Conservation (phyloP, 306 rosid genomes). For the Lathyrus oleraceus region DNA sequence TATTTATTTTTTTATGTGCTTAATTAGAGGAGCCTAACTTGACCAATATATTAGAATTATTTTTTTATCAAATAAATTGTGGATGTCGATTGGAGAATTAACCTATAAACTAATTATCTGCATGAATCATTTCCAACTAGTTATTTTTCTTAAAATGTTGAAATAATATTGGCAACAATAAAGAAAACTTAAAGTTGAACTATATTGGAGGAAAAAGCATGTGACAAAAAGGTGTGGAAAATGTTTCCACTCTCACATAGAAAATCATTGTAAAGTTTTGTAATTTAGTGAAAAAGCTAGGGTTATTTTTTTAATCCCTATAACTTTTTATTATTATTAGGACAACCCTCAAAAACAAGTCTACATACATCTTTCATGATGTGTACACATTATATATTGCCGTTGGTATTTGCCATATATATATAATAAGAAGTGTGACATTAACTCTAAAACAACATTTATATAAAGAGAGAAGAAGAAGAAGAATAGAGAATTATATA, state of each 20-base stretch:
- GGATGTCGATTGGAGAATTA: not conserved
- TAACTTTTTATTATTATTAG: not conserved
- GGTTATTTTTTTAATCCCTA: constrained; percentile 18
- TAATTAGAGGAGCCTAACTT: not conserved
- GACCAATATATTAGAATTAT: not conserved
- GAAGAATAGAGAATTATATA: not conserved
- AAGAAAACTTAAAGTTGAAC: constrained; percentile 26
- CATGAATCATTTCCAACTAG: not conserved
- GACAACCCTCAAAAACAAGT: constrained; percentile 38
- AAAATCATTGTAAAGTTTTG: constrained; percentile 32
- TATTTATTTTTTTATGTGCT: not conserved
- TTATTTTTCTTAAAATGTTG: constrained; percentile 20
- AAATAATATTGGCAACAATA: not conserved
- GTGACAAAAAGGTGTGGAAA: constrained; percentile 16
- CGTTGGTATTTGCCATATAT: not conserved
- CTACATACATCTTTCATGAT: constrained; percentile 45
- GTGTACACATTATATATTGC: constrained; percentile 21
- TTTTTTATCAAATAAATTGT: not conserved
- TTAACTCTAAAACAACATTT: not conserved
- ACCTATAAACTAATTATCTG: not conserved
- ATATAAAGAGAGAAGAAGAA: not conserved
- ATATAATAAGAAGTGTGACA: not conserved
- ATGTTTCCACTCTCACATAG: constrained; percentile 11
- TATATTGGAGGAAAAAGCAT: constrained; percentile 14
- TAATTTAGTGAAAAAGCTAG: constrained; percentile 48